Evolutionary conservation across 2,329 filamentous ascomycete species (phyloP).

Genomic region (Ceratocystis alfenasii): DNA sequence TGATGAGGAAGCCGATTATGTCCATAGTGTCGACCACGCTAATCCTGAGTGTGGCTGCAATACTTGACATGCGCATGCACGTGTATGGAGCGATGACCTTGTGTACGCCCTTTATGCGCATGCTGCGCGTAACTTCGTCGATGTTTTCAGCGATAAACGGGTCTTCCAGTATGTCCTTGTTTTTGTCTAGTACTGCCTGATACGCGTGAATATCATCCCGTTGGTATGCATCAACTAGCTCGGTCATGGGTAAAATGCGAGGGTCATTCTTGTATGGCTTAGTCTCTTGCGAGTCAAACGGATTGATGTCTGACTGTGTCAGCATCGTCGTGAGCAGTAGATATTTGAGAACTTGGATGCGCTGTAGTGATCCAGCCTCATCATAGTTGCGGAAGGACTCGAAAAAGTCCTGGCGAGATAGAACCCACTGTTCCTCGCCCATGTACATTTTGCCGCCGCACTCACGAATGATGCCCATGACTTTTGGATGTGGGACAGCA

Average conservation of each 20-base stretch:
- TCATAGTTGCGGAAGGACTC: constrained; percentile 99
- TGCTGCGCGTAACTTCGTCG: constrained; percentile 94
- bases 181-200: constrained; percentile 73
- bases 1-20: constrained; percentile 86
- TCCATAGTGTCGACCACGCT: constrained; percentile 79
- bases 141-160: constrained; percentile 98
- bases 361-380: constrained; percentile 79
- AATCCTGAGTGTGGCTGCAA: constrained; percentile 79
- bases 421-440: constrained; percentile 99
- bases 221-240: constrained; percentile 92
- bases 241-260: constrained; percentile 91
- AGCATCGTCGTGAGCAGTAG: constrained; percentile 94
- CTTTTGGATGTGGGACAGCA: constrained; percentile 95
- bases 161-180: constrained; percentile 80
- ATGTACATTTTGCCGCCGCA: constrained; percentile 99
- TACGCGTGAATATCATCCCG: constrained; percentile 88
- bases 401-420: constrained; percentile 94
- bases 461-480: constrained; percentile 97
- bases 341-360: constrained; percentile 96
- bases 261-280: constrained; percentile 96
- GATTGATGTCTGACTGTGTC: constrained; percentile 97
- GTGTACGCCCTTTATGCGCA: constrained; percentile 89
- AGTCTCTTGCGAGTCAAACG: constrained; percentile 96
- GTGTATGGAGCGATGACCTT: constrained; percentile 93
- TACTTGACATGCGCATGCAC: constrained; percentile 76